Percentiles rank a stretch among this genome's conserved stretches.
phyloP scores from a whole-genome alignment of 2,329 filamentous ascomycete species.

The Diaporthe helianthi region DNA sequence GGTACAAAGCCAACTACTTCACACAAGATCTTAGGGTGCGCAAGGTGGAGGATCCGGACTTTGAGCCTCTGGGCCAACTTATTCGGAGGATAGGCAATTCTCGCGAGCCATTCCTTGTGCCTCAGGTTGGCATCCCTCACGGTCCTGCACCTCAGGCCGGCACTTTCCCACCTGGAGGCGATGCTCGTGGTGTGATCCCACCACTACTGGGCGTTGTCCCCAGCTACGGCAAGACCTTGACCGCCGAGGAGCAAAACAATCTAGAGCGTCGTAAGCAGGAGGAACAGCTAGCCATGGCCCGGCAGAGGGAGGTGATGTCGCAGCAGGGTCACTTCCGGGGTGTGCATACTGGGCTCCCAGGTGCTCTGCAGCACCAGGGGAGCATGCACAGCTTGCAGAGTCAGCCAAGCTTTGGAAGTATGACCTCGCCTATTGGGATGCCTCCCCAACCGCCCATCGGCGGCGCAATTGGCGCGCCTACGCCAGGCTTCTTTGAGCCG shows the following conservation, averaged over 20 bases:
- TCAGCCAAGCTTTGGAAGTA: conserved; percentile 95
- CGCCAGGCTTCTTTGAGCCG: conserved; percentile 74
- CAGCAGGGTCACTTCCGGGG: conserved; percentile 82
- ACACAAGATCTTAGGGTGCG: conserved; percentile 93
- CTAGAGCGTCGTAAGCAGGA: conserved; percentile 96
- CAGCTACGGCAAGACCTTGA: conserved; percentile 94
- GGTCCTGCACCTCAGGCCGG: conserved; percentile 69
- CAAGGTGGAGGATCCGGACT: conserved; percentile 91
- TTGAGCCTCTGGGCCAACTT: conserved; percentile 92
- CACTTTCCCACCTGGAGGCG: conserved; percentile 54
- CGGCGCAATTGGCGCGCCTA: conserved; percentile 58
- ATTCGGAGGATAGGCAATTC: conserved; percentile 97
- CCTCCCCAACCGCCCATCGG: conserved; percentile 60
- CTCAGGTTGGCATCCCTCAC: conserved; percentile 94
- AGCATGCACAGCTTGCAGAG: conserved; percentile 96
- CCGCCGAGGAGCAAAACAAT: conserved; percentile 97
- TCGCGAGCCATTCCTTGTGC: conserved; percentile 94
- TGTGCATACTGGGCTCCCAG: conserved; percentile 62
- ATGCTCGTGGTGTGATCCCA: conserved; percentile 73
- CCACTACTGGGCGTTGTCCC: conserved; percentile 94
- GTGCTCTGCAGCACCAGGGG: conserved; percentile 83
- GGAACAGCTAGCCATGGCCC: conserved; percentile 95
- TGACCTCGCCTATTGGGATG: conserved; percentile 81
- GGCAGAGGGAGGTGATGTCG: conserved; percentile 91
- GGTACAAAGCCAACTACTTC: conserved; percentile 99